A percentile compares a stretch with the other conserved stretches of the same genome.
Conservation (phyloP, 202 grass and related monocot genomes). For the Elaeis oleifera region DNA sequence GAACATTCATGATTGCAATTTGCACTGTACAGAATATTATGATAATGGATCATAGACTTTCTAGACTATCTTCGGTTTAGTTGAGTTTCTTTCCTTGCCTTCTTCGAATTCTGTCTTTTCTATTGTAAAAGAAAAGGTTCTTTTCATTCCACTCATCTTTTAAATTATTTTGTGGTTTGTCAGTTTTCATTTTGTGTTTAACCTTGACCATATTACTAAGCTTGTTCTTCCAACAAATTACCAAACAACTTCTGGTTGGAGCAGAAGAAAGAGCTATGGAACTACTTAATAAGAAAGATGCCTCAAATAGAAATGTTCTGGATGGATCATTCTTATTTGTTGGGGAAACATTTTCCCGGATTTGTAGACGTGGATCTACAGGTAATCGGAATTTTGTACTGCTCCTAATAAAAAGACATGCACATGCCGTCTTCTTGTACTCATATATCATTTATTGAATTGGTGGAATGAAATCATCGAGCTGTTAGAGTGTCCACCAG, state of each 20-base stretch:
- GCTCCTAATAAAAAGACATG: not conserved
- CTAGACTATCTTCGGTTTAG: too few relatives aligned
- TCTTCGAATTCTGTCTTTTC: too few relatives aligned
- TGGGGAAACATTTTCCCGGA: constrained; percentile 76
- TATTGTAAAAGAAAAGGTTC: too few relatives aligned
- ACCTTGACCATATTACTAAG: constrained; percentile 58
- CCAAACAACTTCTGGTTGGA: constrained; percentile 60
- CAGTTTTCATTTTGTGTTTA: constrained; percentile 18
- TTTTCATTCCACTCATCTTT: too few relatives aligned
- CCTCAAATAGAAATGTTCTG: constrained; percentile 24
- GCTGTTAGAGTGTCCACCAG: too few relatives aligned
- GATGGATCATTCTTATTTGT: constrained; percentile 58
- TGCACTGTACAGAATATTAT: too few relatives aligned
- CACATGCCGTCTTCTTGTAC: too few relatives aligned
- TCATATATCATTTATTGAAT: too few relatives aligned
- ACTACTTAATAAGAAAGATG: constrained; percentile 25
- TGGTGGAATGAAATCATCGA: too few relatives aligned
- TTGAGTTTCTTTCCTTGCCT: too few relatives aligned
- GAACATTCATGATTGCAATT: too few relatives aligned
- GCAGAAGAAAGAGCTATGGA: constrained; percentile 50
- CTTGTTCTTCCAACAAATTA: constrained; percentile 61
- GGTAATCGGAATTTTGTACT: constrained; percentile 29
- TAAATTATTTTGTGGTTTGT: not conserved
- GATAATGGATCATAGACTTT: too few relatives aligned
- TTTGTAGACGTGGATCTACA: constrained; percentile 80